These are phyloP conservation scores for Naganishia sp. DNA, from an alignment of 1,284 basidiomycete species.

Conservation along the genomic window DNA sequence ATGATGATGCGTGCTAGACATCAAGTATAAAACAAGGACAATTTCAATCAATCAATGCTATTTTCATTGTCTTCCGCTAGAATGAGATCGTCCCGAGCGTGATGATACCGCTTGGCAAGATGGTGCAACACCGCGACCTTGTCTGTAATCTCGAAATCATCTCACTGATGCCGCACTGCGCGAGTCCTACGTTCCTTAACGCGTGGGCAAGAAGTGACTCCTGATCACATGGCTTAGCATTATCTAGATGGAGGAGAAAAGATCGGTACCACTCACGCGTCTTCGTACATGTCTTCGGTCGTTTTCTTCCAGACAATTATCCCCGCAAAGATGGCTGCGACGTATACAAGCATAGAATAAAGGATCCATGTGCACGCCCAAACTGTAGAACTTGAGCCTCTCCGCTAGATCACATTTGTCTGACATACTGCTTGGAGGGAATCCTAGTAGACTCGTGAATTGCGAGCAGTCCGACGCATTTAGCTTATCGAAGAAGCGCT, in stretches of 20 bases:
- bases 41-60: too few species aligned
- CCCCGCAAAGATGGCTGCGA: conserved; percentile 50
- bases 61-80: too few species aligned
- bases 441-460: conserved; percentile 49
- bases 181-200: neutral
- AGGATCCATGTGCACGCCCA: conserved; percentile 50
- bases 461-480: conserved; percentile 52
- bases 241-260: neutral
- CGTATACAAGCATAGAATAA: conserved; percentile 47
- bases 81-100: too few species aligned
- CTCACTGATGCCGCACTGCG: too few species aligned
- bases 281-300: conserved; percentile 34
- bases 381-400: conserved; percentile 32
- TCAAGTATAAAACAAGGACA: too few species aligned
- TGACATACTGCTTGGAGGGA: conserved; percentile 44
- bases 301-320: conserved; percentile 47
- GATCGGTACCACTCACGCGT: conserved; percentile 33
- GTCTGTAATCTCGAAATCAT: too few species aligned
- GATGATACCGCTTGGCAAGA: neutral
- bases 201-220: conserved; percentile 31
- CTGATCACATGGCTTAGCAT: neutral
- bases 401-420: too few species aligned
- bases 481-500: conserved; percentile 50
- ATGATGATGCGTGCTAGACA: too few species aligned
- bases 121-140: too few species aligned